phyloP scores from a whole-genome alignment of 768 basidiomycete genomes.

The Candolleomyces aberdarensis region DNA sequence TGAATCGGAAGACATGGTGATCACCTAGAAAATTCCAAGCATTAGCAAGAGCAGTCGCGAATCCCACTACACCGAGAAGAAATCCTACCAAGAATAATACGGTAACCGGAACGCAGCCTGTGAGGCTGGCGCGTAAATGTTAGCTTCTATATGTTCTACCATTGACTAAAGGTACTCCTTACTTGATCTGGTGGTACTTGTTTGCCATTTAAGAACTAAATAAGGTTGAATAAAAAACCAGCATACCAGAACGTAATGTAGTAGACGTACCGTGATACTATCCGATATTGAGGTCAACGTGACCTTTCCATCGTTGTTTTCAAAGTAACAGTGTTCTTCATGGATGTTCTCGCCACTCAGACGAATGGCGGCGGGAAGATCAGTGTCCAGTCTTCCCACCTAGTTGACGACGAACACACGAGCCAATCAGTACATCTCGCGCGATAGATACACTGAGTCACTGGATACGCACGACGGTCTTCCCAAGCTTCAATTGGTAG shows the following conservation, averaged over 20 bases:
- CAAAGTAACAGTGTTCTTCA: constrained; percentile 90
- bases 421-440: neutral
- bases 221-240: neutral
- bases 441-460: neutral
- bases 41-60: constrained; percentile 4
- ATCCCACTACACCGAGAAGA: constrained; percentile 7
- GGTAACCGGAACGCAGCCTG: constrained; percentile 90
- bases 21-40: constrained; percentile 54
- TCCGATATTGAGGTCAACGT: constrained; percentile 74
- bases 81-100: constrained; percentile 86
- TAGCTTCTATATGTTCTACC: neutral
- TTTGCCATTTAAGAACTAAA: constrained; percentile 91
- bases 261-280: constrained; percentile 69
- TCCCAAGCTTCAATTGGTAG: constrained; percentile 87
- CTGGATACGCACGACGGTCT: constrained; percentile 56
- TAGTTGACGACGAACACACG: constrained; percentile 24
- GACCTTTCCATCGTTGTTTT: constrained; percentile 83
- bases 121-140: constrained; percentile 44
- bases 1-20: constrained; percentile 97
- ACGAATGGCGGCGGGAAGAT: constrained; percentile 81
- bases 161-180: constrained; percentile 21
- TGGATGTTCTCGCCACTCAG: constrained; percentile 90
- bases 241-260: constrained; percentile 1
- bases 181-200: constrained; percentile 77
- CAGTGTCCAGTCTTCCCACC: constrained; percentile 87